These are phyloP conservation scores for Mucor sp. DNA, from an alignment of 371 early-diverging fungal species.

Conservation along the genomic window DNA sequence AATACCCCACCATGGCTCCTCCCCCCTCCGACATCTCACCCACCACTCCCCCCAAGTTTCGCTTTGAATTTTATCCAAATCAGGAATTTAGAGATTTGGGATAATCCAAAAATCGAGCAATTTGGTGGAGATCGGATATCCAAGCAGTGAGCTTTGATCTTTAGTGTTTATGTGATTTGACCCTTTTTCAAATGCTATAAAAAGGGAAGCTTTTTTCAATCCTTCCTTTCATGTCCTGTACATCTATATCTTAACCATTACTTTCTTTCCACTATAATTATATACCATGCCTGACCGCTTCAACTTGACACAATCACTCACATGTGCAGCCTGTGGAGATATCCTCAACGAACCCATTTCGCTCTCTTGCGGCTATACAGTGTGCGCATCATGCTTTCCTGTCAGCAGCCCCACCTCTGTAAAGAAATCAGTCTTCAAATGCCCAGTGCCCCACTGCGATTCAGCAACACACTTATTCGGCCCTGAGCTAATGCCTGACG, in stretches of 20 bases:
- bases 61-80: slow-evolving; percentile 4
- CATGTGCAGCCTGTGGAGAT: slow-evolving; percentile 26
- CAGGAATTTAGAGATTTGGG: slow-evolving; percentile 4
- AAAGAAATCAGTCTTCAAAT: slow-evolving; percentile 24
- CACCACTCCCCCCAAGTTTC: neutral
- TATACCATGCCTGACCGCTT: slow-evolving; percentile 15
- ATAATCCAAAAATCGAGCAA: slow-evolving; percentile 6
- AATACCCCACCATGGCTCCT: neutral
- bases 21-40: neutral
- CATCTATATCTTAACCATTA: slow-evolving; percentile 8
- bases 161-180: neutral
- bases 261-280: neutral
- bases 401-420: slow-evolving; percentile 11
- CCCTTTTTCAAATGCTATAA: slow-evolving; percentile 16
- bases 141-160: slow-evolving; percentile 20
- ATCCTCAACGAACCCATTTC: slow-evolving; percentile 27
- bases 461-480: slow-evolving; percentile 30
- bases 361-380: slow-evolving; percentile 31
- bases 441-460: slow-evolving; percentile 26
- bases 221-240: neutral
- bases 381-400: slow-evolving; percentile 26
- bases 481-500: slow-evolving; percentile 19
- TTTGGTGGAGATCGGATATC: slow-evolving; percentile 22
- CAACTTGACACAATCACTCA: slow-evolving; percentile 22
- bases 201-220: neutral